Evolutionary conservation across 176 grass and related monocot species (phyloP).

Genomic region (Bromus sterilis): DNA sequence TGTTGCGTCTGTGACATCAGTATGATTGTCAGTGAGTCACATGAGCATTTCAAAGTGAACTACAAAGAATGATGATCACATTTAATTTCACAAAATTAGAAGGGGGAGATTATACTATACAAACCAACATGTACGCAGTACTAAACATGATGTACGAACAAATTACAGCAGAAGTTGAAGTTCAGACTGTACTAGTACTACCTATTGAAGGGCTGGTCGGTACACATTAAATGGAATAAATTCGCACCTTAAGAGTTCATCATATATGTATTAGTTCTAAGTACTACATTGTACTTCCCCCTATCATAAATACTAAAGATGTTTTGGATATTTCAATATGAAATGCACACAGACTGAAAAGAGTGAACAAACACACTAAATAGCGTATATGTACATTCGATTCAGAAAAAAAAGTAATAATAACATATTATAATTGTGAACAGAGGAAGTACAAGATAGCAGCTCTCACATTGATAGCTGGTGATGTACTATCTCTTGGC

Average conservation of each 20-base stretch:
- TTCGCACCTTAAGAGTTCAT: not conserved
- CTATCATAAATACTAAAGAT: too few species aligned
- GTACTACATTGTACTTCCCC: too few species aligned
- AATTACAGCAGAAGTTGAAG: not conserved
- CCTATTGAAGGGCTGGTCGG: conserved; percentile 11
- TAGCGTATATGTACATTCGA: too few species aligned
- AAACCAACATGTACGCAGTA: not conserved
- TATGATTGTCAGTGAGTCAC: not conserved
- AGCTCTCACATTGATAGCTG: conserved; percentile 45
- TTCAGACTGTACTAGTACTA: not conserved
- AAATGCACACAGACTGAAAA: too few species aligned
- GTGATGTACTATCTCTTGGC: conserved; percentile 21
- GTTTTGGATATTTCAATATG: too few species aligned
- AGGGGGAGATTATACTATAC: not conserved
- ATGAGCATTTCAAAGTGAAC: conserved; percentile 13
- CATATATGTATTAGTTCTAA: too few species aligned
- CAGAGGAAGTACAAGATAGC: not conserved
- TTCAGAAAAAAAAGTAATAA: too few species aligned
- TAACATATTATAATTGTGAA: too few species aligned
- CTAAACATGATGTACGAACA: not conserved
- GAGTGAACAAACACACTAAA: too few species aligned
- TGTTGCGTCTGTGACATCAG: conserved; percentile 30
- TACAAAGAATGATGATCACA: conserved; percentile 13
- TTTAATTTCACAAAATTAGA: conserved; percentile 2
- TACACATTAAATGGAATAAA: conserved; percentile 1